These are phyloP conservation scores for Cordyceps tenuipes DNA, from an alignment of 2,329 filamentous ascomycete species.

Conservation along the genomic window DNA sequence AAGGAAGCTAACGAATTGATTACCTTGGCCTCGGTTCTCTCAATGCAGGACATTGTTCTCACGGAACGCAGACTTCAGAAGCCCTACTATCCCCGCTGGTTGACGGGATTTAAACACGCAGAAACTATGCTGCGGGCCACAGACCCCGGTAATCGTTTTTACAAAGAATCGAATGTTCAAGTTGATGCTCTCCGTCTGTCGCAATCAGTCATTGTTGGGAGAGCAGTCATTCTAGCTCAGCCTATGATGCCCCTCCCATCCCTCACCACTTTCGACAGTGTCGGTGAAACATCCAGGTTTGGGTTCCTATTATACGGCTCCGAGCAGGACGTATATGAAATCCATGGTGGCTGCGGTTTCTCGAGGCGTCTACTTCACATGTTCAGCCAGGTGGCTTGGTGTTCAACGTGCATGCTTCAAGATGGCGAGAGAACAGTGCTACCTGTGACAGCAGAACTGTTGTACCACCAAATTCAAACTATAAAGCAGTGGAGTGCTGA, in stretches of 20 bases:
- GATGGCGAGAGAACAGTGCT: slow-evolving; percentile 24
- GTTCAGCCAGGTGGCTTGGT: slow-evolving; percentile 30
- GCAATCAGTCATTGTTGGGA: slow-evolving; percentile 31
- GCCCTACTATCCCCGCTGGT: slow-evolving; percentile 27
- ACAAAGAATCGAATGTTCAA: slow-evolving; percentile 26
- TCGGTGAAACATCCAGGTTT: slow-evolving; percentile 25
- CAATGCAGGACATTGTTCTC: slow-evolving; percentile 33
- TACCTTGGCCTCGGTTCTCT: slow-evolving; percentile 29
- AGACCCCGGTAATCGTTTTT: slow-evolving; percentile 30
- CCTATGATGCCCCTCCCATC: slow-evolving; percentile 28
- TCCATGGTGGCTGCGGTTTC: slow-evolving; percentile 35
- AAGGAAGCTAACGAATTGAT: slow-evolving; percentile 25
- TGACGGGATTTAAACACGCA: slow-evolving; percentile 28
- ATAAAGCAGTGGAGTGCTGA: slow-evolving; percentile 31
- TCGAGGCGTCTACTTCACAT: slow-evolving; percentile 31
- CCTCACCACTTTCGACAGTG: slow-evolving; percentile 21
- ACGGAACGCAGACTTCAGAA: slow-evolving; percentile 28
- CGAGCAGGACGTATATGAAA: slow-evolving; percentile 26
- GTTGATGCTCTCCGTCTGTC: slow-evolving; percentile 26
- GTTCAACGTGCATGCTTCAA: slow-evolving; percentile 26
- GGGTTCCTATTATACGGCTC: slow-evolving; percentile 32
- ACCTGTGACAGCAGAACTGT: slow-evolving; percentile 22
- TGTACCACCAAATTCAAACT: slow-evolving; percentile 21
- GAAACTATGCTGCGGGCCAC: slow-evolving; percentile 28
- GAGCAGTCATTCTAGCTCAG: slow-evolving; percentile 31